Evolutionary conservation across 495 filamentous ascomycete species (phyloP), one percentile per base, ranked within the genome.

Genomic region (Neurospora intermedia): DNA sequence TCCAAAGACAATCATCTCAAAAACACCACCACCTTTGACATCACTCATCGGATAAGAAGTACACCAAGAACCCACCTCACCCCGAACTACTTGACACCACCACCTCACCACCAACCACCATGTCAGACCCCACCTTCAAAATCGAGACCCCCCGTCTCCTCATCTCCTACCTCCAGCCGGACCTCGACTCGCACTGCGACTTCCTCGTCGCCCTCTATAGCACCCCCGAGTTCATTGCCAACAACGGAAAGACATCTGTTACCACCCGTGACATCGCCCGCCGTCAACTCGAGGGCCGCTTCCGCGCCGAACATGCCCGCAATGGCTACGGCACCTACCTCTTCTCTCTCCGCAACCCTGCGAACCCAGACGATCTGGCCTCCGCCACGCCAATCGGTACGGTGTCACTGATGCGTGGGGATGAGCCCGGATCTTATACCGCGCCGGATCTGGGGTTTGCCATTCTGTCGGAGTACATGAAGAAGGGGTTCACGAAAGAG

Each of bases 401-500:
- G 1, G 80, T 82, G 0, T 77, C 75, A 2, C 76, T 83, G 0
- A 79, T 79, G 76, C 76, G 78, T 16, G 81, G 81, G 0, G 72
- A 76, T 41, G 75, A 77, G 20, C 76, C 76, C 2, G 43, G 75
- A 6, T 38, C 72, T 6, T 82, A 82, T 69, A 15, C 69, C 0
- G 76, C 73, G 13, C 82, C 83, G 0, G 83, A 84, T 70, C 35
- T 85, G 1, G 81, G 83, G 4, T 85, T 78, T 71, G 76, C 76
- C 4, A 77, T 83, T 15, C 41, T 84, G 31, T 77, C 78, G 0
- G 75, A 75, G 69, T 71, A 83, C 10, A 78, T 76, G 74, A 76
- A 80, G 3, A 82, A 80, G 73, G 83, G 83, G 3, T 84, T 83
- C 74, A 78, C 82, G 8, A 79, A 80, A 20, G 83, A 85, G 74